phyloP scores from a whole-genome alignment of 2,329 filamentous ascomycete genomes.

The Zasmidium citrigriseum region DNA sequence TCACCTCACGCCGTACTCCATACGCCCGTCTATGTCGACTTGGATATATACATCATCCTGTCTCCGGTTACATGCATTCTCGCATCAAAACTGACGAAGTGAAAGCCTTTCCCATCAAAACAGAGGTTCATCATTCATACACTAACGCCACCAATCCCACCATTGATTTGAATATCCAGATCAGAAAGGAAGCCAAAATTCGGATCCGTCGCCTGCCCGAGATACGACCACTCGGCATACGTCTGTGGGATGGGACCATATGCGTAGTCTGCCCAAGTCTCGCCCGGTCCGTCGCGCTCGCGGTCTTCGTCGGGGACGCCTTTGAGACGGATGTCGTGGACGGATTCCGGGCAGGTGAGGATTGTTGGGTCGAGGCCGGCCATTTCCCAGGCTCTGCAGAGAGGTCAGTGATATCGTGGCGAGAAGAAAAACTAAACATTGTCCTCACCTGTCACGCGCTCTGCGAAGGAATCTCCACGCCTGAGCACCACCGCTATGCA shows the following conservation, averaged over 20 bases:
- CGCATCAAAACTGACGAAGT: no score
- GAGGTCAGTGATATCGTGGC: background rate
- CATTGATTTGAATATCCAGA: conserved; percentile 20
- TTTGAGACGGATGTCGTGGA: conserved; percentile 20
- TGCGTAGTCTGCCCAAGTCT: conserved; percentile 22
- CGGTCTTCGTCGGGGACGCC: conserved; percentile 21
- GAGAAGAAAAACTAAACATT: background rate
- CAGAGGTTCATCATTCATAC: conserved; percentile 4
- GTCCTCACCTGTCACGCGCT: conserved; percentile 19
- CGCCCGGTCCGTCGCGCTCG: conserved; percentile 16
- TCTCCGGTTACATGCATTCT: no score
- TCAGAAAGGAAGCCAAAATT: conserved; percentile 23
- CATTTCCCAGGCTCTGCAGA: conserved; percentile 23
- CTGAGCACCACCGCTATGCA: conserved; percentile 22
- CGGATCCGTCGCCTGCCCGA: conserved; percentile 21
- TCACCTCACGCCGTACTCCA: no score
- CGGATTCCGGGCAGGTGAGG: conserved; percentile 21
- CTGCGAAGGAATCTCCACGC: conserved; percentile 25
- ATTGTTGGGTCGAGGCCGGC: conserved; percentile 24
- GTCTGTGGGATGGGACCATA: conserved; percentile 22
- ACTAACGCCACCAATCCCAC: conserved; percentile 15
- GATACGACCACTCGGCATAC: conserved; percentile 21
- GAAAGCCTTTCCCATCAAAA: no score
- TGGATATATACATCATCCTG: no score
- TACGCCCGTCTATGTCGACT: no score